Base-by-base conservation (phyloP, 306 rosid species). In the Sesbania bispinosa region DNA sequence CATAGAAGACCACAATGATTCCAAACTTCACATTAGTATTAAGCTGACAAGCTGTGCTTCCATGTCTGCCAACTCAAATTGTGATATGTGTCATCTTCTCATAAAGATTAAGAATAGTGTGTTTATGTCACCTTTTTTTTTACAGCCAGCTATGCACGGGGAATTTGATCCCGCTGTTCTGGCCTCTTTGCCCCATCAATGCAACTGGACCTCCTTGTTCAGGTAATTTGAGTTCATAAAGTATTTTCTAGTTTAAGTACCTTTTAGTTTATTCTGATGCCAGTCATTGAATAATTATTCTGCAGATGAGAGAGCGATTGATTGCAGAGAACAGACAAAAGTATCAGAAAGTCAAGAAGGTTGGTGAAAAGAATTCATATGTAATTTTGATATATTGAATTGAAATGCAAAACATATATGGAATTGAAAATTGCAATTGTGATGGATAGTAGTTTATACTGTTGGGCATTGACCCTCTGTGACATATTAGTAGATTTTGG, bases 281-380 rank as follows among this genome's bases (percentile, higher is more conserved):
- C 24, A 32, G 15, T 75, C 55, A 47, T 70, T 76, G 51, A 59
- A 57, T 10, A 72, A 68, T 41, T 46, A 51, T 55, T 50, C 48
- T 62, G 58, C 85, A 93, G 98, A 90, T 88, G 79, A 88, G 97
- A 83, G 98, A 93, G 83, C 88, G 88, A 51, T 65, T 88, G 77
- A 88, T 90, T 79, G 97, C 97, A 29, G 92, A 90, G 80, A 93
- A 90, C 86, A 83, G 97, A 80, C 98, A 90, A 35, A 93, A 87
- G 89, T 90, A 93, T 82, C 96, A 90, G 82, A 88, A 85, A 82
- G 92, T 93, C 77, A 90, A 87, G 85, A 93, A 90, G 98, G 98
- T 93, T 63, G 70, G 89, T 87, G 52, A 62, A 67, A 72, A 63
- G 55, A 51, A 69, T 58, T 74, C 30, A 32, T 38, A 30, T 70